Evolutionary conservation across 2,329 filamentous ascomycete genomes (phyloP), one percentile per base, ranked within the genome.

Genomic region (Pezicula radicicola): DNA sequence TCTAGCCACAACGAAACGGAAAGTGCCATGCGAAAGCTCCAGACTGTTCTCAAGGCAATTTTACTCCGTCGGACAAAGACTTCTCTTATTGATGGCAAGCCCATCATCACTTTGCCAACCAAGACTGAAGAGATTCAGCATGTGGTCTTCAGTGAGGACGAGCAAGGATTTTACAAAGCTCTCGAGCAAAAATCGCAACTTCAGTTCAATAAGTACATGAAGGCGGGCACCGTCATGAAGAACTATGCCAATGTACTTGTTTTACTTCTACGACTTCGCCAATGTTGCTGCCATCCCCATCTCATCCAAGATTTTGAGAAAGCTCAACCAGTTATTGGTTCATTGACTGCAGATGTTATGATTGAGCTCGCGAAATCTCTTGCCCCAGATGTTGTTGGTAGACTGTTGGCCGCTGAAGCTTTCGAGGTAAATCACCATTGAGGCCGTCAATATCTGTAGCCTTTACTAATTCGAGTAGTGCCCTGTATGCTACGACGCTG

Each of bases 51-150:
- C 36, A 91, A 89, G 62, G 87, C 88, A 1, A 84, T 92, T 45
- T 85, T 96, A 71, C 77, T 96, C 46, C 87, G 91, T 27, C 86
- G 92, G 18, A 92, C 86, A 51, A 96, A 96, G 70, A 78, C 81
- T 33, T 91, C 90, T 0, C 72, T 80, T 56, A 85, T 96, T 50
- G 86, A 96, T 64, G 91, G 91, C 7, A 80, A 89, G 60, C 89
- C 88, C 0, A 89, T 93, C 51, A 74, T 92, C 43, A 72, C 75
- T 15, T 74, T 93, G 7, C 88, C 87, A 0, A 75, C 80, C 8
- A 88, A 90, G 63, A 78, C 76, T 2, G 83, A 83, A 12, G 75
- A 81, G 49, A 70, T 81, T 21, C 75, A 82, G 2, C 76, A 88
- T 59, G 84, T 87, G 1, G 73, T 80, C 10, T 90, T 93, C 65